phyloP scores from a whole-genome alignment of 805 yeast genomes.

The Saccharomycopsis selenospora region DNA sequence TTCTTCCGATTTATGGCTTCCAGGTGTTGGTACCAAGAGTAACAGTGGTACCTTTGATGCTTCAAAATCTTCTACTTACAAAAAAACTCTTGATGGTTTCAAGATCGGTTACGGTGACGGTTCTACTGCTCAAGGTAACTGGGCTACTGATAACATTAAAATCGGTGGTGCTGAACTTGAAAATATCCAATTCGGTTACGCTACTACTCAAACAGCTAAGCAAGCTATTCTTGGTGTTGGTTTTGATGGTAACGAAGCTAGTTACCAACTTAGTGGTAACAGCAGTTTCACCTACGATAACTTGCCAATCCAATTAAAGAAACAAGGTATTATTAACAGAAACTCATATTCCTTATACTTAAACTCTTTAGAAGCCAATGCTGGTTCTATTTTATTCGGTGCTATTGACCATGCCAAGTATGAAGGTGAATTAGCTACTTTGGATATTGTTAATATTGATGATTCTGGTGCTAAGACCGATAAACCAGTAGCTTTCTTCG shows the following conservation, averaged over 20 bases:
- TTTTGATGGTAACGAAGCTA: conserved; percentile 28
- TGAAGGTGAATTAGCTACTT: conserved; percentile 34
- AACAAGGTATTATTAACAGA: conserved; percentile 35
- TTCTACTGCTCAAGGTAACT: conserved; percentile 43
- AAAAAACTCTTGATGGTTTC: conserved; percentile 29
- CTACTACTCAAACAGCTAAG: conserved; percentile 16
- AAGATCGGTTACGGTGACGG: conserved; percentile 42
- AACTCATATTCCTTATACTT: conserved; percentile 43
- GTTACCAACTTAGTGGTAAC: conserved; percentile 31
- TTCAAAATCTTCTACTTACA: conserved; percentile 30
- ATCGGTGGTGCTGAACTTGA: conserved; percentile 19
- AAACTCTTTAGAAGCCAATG: conserved; percentile 25
- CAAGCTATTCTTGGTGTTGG: conserved; percentile 17
- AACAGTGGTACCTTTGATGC: conserved; percentile 32
- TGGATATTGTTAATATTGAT: conserved; percentile 22
- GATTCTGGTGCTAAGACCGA: conserved; percentile 13
- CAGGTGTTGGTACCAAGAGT: conserved; percentile 23
- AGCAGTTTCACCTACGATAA: conserved; percentile 22
- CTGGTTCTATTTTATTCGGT: conserved; percentile 43
- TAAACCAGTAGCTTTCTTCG: conserved; percentile 18
- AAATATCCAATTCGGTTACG: conserved; percentile 16
- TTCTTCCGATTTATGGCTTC: conserved; percentile 44
- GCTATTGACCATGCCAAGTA: conserved; percentile 47
- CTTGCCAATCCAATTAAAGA: conserved; percentile 29
- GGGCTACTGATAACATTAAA: conserved; percentile 24